Evolutionary conservation across 106 monocot species (phyloP), one percentile per base, ranked within the genome.

Genomic region (Phalaenopsis aphrodite): DNA sequence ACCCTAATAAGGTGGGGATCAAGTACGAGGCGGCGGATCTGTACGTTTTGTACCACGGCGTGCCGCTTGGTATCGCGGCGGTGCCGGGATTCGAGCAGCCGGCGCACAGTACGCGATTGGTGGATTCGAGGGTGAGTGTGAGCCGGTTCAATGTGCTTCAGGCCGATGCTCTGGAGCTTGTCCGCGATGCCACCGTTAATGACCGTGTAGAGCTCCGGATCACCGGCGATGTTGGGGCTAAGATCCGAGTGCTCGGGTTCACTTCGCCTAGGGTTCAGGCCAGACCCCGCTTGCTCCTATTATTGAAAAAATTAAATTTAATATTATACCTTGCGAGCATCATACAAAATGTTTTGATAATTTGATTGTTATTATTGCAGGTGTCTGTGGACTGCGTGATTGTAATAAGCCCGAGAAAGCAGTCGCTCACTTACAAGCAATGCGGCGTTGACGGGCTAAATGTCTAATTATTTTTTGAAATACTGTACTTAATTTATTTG

Each of bases 1-100:
- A 93, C 81, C 95, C 93, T 5, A 96, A 96, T 82, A 89, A 90
- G 78, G 91, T 88, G 21, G 90, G 84, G 47, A 90, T 92, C 75
- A 74, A 78, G 72, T 95, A 93, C 86, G 88, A 77, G 41, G 55
- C 79, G 4, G 76, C 89, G 11, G 56, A 49, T 55, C 85, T 95
- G 84, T 83, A 79, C 80, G 90, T 95, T 41, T 87, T 95, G 87
- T 89, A 95, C 87, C 84, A 82, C 67, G 95, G 95, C 49, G 90
- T 93, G 16, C 95, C 95, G 65, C 89, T 95, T 15, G 95, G 95
- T 23, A 66, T 85, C 3, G 95, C 90, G 41, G 75, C 56, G 37
- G 83, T 95, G 12, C 95, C 90, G 8, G 87, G 83, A 23, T 95
- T 95, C 86, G 80, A 85, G 56, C 92, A 89, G 83, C 90, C 90